Conservation (phyloP, 2,329 filamentous ascomycete species). For the Paradendryphiella salina region DNA sequence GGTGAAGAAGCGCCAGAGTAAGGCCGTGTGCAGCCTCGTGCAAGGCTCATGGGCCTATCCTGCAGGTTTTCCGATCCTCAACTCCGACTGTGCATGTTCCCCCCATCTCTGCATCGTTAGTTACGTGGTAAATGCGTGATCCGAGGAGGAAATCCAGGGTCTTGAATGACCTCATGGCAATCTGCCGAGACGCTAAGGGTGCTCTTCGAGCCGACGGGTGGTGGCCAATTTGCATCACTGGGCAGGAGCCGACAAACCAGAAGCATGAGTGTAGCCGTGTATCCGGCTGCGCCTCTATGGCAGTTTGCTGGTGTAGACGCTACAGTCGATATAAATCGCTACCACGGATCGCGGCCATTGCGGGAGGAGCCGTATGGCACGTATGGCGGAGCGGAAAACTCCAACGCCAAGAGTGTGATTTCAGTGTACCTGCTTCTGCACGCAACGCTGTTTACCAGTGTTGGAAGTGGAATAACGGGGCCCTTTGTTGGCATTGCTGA, state of each 20-base stretch:
- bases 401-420: constrained; percentile 3
- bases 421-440: not conserved
- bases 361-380: not conserved
- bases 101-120: not conserved
- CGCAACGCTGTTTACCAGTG: too few species aligned
- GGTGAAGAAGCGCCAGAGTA: constrained; percentile 1
- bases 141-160: not conserved
- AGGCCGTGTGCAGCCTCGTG: constrained; percentile 7
- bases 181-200: constrained; percentile 8
- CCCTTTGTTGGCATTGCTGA: constrained; percentile 3
- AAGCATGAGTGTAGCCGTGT: constrained; percentile 5
- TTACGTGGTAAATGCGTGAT: constrained; percentile 12
- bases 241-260: constrained; percentile 7
- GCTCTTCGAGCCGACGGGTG: constrained; percentile 1
- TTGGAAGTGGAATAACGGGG: too few species aligned
- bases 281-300: constrained; percentile 16
- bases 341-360: not conserved
- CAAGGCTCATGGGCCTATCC: not conserved
- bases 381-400: not conserved
- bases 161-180: constrained; percentile 15
- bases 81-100: not conserved
- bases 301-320: not conserved
- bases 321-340: constrained; percentile 6
- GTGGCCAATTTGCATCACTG: constrained; percentile 14
- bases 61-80: not conserved